Evolutionary conservation across 371 early-diverging fungal species (phyloP).

Genomic region (Mucor indicus): DNA sequence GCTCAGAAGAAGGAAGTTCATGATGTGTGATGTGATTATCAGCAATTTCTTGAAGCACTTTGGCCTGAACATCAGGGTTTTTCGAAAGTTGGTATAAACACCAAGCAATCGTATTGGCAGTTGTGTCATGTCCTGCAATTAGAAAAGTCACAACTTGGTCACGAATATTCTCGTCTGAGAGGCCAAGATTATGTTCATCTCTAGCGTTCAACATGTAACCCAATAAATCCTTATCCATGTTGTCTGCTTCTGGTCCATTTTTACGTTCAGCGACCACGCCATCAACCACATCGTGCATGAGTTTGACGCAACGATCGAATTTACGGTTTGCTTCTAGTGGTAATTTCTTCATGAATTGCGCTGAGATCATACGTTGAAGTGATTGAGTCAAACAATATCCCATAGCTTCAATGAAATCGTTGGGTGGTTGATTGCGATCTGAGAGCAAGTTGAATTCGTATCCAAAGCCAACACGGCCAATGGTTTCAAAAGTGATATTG

Average conservation of each 20-base stretch:
- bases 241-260: slow-evolving; percentile 23
- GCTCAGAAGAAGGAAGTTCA: slow-evolving; percentile 36
- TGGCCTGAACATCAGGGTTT: slow-evolving; percentile 37
- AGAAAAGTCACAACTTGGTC: slow-evolving; percentile 56
- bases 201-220: slow-evolving; percentile 57
- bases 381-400: slow-evolving; percentile 21
- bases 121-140: slow-evolving; percentile 55
- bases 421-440: slow-evolving; percentile 21
- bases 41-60: slow-evolving; percentile 48
- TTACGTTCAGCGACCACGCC: slow-evolving; percentile 34
- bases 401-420: slow-evolving; percentile 55
- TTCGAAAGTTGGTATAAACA: slow-evolving; percentile 32
- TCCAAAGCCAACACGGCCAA: slow-evolving; percentile 55
- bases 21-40: slow-evolving; percentile 34
- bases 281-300: slow-evolving; percentile 41
- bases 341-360: slow-evolving; percentile 39
- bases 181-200: slow-evolving; percentile 31
- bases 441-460: slow-evolving; percentile 49
- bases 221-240: slow-evolving; percentile 38
- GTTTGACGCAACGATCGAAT: slow-evolving; percentile 18
- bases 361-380: slow-evolving; percentile 19
- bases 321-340: slow-evolving; percentile 33
- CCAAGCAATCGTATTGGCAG: slow-evolving; percentile 48
- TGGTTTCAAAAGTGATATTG: slow-evolving; percentile 48
- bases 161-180: slow-evolving; percentile 49